Percentiles rank a stretch among this genome's conserved stretches.
phyloP scores from a whole-genome alignment of 208 protist genomes.

The Leishmania guyanensis region DNA sequence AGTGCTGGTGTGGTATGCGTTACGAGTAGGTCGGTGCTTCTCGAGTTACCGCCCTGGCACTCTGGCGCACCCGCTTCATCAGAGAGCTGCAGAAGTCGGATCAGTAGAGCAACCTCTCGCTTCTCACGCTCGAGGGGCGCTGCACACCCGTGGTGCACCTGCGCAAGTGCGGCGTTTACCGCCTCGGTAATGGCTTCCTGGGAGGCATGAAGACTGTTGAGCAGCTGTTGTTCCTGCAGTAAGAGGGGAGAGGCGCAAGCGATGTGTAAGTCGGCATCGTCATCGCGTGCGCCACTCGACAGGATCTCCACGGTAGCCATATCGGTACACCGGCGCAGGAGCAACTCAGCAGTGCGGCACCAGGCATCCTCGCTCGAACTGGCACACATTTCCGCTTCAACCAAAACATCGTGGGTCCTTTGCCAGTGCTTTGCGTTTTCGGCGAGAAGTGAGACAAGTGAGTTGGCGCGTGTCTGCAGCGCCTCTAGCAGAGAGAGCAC shows the following conservation, averaged over 20 bases:
- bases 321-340: conserved; percentile 11
- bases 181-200: conserved; percentile 7
- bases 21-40: neutral
- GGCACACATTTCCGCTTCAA: conserved; percentile 13
- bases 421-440: conserved; percentile 64
- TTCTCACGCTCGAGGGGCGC: conserved; percentile 4
- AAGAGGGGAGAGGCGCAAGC: conserved; percentile 9
- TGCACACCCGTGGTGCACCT: neutral
- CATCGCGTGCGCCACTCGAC: neutral
- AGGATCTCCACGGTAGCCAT: neutral
- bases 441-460: conserved; percentile 43
- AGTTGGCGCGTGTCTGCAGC: conserved; percentile 34
- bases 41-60: neutral
- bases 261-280: neutral
- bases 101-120: conserved; percentile 21
- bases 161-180: conserved; percentile 19
- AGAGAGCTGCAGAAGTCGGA: conserved; percentile 34
- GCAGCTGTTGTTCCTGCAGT: conserved; percentile 23
- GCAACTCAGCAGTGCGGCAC: conserved; percentile 13
- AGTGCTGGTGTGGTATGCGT: conserved; percentile 17
- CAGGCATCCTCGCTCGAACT: conserved; percentile 15
- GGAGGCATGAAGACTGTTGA: conserved; percentile 11
- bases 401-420: conserved; percentile 32
- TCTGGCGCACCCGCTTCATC: conserved; percentile 17
- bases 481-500: conserved; percentile 30